These are phyloP conservation scores for Saccharomycopsis amapae DNA, from an alignment of 805 yeast genomes.

Conservation along the genomic window DNA sequence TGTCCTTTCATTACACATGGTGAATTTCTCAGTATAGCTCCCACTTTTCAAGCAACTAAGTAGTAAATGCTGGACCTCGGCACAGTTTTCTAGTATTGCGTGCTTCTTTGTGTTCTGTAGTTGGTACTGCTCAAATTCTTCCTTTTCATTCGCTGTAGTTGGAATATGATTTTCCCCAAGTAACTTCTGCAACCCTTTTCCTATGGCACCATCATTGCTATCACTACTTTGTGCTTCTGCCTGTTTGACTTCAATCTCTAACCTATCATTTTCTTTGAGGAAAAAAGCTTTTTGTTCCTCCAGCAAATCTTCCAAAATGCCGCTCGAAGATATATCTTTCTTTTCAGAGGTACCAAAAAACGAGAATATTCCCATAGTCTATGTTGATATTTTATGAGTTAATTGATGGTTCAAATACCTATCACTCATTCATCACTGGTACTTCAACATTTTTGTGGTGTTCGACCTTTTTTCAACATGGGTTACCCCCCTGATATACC, in stretches of 20 bases:
- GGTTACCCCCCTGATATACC: no score
- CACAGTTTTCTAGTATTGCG: conserved; percentile 20
- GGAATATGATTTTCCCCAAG: background rate
- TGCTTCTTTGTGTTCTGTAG: conserved; percentile 2
- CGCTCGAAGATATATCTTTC: conserved; percentile 1
- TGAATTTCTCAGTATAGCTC: conserved; percentile 13
- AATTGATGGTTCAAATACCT: no score
- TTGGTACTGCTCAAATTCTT: conserved; percentile 14
- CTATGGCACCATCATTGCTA: background rate
- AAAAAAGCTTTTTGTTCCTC: conserved; percentile 15
- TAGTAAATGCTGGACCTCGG: conserved; percentile 18
- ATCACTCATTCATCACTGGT: no score
- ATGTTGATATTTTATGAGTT: background rate
- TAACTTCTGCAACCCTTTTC: no score
- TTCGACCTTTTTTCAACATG: no score
- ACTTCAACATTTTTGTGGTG: no score
- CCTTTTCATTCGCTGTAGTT: conserved; percentile 4
- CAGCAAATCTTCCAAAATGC: conserved; percentile 10
- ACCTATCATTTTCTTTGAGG: conserved; percentile 11
- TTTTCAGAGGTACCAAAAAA: background rate
- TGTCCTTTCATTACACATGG: conserved; percentile 18
- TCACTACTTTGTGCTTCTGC: conserved; percentile 1
- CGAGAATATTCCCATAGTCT: background rate
- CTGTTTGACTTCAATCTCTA: conserved; percentile 16
- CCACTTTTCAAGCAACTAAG: conserved; percentile 19